Percentiles rank a stretch among this genome's conserved stretches.
Evolutionary conservation across 2,329 filamentous ascomycete genomes (phyloP).

Genomic region (Penicillium sp.): DNA sequence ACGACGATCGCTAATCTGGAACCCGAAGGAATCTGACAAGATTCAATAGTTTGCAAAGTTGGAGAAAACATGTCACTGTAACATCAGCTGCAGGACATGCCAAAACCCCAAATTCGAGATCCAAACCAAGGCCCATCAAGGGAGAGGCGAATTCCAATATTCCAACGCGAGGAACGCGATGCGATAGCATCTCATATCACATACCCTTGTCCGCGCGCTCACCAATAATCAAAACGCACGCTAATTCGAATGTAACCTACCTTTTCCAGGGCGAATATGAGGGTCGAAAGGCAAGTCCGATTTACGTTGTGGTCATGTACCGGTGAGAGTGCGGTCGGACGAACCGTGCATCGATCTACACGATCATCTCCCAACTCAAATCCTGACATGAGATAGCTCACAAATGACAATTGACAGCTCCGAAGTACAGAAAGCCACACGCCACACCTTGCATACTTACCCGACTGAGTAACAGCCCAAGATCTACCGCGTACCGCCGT

Average conservation of each 20-base stretch:
- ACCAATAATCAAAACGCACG: not conserved
- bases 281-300: not conserved
- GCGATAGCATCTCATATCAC: not conserved
- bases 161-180: not conserved
- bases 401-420: slow-evolving; percentile 19
- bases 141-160: not conserved
- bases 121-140: not conserved
- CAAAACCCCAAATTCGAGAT: not conserved
- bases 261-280: not conserved
- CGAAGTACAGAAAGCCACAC: slow-evolving; percentile 1
- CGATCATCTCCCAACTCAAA: slow-evolving; percentile 15
- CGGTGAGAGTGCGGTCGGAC: slow-evolving; percentile 1
- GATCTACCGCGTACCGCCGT: not conserved
- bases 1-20: slow-evolving; percentile 14
- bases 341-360: not conserved
- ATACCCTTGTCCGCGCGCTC: slow-evolving; percentile 9
- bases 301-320: not conserved
- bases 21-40: slow-evolving; percentile 1
- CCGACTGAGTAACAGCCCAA: not conserved
- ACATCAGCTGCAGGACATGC: not conserved
- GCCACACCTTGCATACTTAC: not conserved
- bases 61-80: not conserved
- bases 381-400: slow-evolving; percentile 28
- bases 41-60: slow-evolving; percentile 20
- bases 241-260: not conserved